Percentiles rank a stretch among this genome's conserved stretches.
Evolutionary conservation across 805 yeast genomes (phyloP).

Genomic region (Ogataea saltuana): DNA sequence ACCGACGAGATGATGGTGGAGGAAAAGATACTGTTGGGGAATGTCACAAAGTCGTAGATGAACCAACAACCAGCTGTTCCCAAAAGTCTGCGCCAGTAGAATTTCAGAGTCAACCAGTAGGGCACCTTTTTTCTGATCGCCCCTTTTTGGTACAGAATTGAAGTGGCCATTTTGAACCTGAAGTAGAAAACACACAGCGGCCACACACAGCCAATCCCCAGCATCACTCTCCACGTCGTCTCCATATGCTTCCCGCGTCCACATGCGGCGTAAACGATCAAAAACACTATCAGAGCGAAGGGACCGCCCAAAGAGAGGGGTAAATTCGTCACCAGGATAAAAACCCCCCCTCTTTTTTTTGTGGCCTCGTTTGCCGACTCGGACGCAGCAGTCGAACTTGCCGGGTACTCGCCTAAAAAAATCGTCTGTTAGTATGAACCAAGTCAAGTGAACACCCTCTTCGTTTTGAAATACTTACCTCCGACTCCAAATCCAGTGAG

Average conservation of each 20-base stretch:
- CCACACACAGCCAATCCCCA: slow-evolving; percentile 65
- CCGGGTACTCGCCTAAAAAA: slow-evolving; percentile 58
- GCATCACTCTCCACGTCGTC: slow-evolving; percentile 70
- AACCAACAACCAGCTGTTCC: slow-evolving; percentile 82
- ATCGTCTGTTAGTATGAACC: neutral
- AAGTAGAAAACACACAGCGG: slow-evolving; percentile 73
- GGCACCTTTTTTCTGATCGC: slow-evolving; percentile 62
- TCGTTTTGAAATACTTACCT: slow-evolving; percentile 34
- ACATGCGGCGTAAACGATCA: slow-evolving; percentile 65
- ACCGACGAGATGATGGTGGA: slow-evolving; percentile 47
- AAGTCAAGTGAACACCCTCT: neutral
- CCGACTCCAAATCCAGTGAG: slow-evolving; percentile 77
- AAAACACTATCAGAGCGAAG: slow-evolving; percentile 64
- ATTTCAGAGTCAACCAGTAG: slow-evolving; percentile 59
- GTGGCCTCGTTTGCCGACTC: slow-evolving; percentile 65
- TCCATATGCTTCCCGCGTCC: slow-evolving; percentile 42
- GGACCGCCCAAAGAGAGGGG: slow-evolving; percentile 80
- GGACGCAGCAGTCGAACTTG: slow-evolving; percentile 60
- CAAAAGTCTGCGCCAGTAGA: slow-evolving; percentile 64
- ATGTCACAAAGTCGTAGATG: slow-evolving; percentile 76
- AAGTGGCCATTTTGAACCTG: slow-evolving; percentile 67
- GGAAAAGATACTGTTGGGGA: slow-evolving; percentile 69
- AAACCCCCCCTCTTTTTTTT: slow-evolving; percentile 63
- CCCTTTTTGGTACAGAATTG: slow-evolving; percentile 60
- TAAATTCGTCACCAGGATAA: slow-evolving; percentile 67